Evolutionary conservation across 805 yeast species (phyloP), one percentile per base, ranked within the genome.

Genomic region (Candida boleticola): DNA sequence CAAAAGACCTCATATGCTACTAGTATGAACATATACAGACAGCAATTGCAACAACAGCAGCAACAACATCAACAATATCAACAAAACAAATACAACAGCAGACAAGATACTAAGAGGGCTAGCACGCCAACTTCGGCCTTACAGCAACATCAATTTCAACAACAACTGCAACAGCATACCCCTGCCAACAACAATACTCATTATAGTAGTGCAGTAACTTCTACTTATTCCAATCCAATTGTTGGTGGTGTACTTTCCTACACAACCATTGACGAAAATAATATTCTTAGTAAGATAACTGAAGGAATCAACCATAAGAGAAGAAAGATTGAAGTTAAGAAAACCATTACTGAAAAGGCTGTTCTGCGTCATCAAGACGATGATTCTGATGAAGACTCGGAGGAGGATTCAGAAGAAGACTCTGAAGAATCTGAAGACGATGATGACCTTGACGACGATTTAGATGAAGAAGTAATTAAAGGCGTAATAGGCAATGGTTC

Each of bases 241-340:
- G 60, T 60, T 10, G 73, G 72, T 6, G 74, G 74, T 2, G 61
- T 63, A 5, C 58, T 69, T 18, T 58, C 73, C 5, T 70, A 69
- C 52, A 43, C 58, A 4, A 29, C 60, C 14, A 52, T 45, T n/a
- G 58, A 54, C 35, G 51, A 47, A 13, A 45, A 42, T 4, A 48
- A 44, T 35, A 35, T 43, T 9, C 42, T 61, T 34, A 46, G 48
- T 6, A 43, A 44, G 16, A 18, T 59, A 7, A 55, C 61, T 39
- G 62, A 58, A 2, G 37, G 36, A 3, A 45, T 66, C 10, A 54
- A 55, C 46, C n/a, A 29, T 33, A 63, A 63, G 48, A 53, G 55
- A 35, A 47, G 57, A 36, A 55, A 49, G 36, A 33, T 49, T 17
- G 56, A 50, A 29, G 35, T 19, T 7, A 31, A 16, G 22, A 31